A percentile compares a stretch with the other conserved stretches of the same genome.
phyloP scores from a whole-genome alignment of 345 rosid species.

The Populus euphratica region DNA sequence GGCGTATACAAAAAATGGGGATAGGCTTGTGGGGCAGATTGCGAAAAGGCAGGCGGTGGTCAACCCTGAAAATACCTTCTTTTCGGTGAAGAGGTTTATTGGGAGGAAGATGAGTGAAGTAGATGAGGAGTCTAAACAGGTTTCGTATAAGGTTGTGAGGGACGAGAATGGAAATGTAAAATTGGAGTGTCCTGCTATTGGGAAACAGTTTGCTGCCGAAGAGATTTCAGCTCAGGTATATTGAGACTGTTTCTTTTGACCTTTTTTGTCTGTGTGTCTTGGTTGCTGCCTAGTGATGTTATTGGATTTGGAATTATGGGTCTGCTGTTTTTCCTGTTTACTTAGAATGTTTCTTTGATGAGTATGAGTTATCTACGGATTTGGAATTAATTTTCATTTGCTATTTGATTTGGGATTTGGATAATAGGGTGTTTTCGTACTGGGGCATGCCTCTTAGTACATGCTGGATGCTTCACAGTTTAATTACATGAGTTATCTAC shows the following conservation, averaged over 20 bases:
- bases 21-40: constrained; percentile 91
- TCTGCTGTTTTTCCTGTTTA: background rate
- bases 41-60: constrained; percentile 97
- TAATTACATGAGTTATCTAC: background rate
- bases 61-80: constrained; percentile 97
- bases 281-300: background rate
- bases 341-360: background rate
- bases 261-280: background rate
- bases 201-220: constrained; percentile 91
- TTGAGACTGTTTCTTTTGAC: background rate
- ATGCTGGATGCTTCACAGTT: background rate
- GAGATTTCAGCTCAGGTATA: constrained; percentile 98
- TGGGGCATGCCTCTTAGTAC: background rate
- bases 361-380: background rate
- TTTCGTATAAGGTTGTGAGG: constrained; percentile 72
- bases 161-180: constrained; percentile 95
- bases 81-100: constrained; percentile 95
- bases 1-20: constrained; percentile 87
- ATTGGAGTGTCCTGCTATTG: constrained; percentile 87
- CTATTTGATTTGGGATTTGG: background rate
- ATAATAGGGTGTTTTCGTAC: background rate
- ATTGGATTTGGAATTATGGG: background rate
- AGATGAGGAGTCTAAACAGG: constrained; percentile 93
- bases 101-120: constrained; percentile 98
- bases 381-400: background rate